phyloP scores from a whole-genome alignment of 2,329 filamentous ascomycete species.

The Coniochaeta hoffmannii region DNA sequence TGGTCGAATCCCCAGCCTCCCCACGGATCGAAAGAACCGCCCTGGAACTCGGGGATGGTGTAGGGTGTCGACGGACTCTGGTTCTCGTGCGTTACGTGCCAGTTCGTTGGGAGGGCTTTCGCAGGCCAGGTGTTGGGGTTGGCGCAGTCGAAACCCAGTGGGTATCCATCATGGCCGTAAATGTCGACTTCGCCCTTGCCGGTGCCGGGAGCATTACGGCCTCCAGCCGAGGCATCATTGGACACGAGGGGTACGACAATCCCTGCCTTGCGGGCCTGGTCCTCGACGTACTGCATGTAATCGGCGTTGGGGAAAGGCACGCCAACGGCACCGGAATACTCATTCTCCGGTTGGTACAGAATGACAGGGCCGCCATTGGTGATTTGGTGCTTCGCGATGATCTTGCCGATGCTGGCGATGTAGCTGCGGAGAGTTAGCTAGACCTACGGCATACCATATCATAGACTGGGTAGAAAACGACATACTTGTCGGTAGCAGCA shows the following conservation, averaged over 20 bases:
- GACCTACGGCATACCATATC: background rate
- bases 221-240: slow-evolving; percentile 59
- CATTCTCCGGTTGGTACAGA: slow-evolving; percentile 74
- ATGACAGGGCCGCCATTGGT: slow-evolving; percentile 78
- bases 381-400: slow-evolving; percentile 70
- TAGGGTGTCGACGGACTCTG: slow-evolving; percentile 61
- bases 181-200: slow-evolving; percentile 52
- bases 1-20: slow-evolving; percentile 63
- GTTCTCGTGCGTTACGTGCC: slow-evolving; percentile 42
- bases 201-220: slow-evolving; percentile 57
- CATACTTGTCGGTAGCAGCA: background rate
- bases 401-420: slow-evolving; percentile 50
- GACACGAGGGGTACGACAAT: slow-evolving; percentile 68
- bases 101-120: slow-evolving; percentile 47
- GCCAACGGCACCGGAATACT: slow-evolving; percentile 52
- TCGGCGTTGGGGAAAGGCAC: slow-evolving; percentile 55
- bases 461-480: background rate
- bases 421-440: slow-evolving; percentile 36
- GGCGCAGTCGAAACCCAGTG: slow-evolving; percentile 51
- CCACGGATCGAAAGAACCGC: slow-evolving; percentile 66
- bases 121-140: slow-evolving; percentile 56
- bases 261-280: slow-evolving; percentile 60
- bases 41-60: slow-evolving; percentile 50
- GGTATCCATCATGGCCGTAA: slow-evolving; percentile 57
- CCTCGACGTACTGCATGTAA: slow-evolving; percentile 64